Base-by-base conservation (phyloP, 805 yeast genomes). In the Suhomyces sp. region DNA sequence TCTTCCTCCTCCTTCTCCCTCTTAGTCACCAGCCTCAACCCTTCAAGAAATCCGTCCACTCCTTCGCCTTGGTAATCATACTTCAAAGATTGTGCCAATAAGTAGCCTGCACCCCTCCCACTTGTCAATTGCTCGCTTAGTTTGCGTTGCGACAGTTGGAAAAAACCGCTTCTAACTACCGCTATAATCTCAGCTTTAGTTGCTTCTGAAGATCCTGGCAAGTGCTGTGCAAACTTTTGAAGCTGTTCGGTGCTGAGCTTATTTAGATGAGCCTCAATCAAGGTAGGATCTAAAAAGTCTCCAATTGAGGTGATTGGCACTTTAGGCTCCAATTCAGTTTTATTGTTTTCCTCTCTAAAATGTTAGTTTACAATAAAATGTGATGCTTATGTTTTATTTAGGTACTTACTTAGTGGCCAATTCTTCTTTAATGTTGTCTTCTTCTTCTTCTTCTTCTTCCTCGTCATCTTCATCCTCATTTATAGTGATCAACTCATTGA, bases 31-130 rank as follows among this genome's bases (percentile, higher is more conserved):
- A 54, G 49, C 35, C 76, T 57, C 8, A 70, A 51, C 4, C 76
- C 77, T 12, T 51, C 46, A 43, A 78, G 51, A 40, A 75, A 77
- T 10, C 70, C 70, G 23, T 64, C 72, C 22, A 77, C 54, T 1
- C 83, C 83, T 50, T 78, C 83, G 7, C 81, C 82, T 7, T 53
- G 34, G 43, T 78, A 78, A 5, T 60, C 68, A 45, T 62, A 62
- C n/a, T 70, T 72, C 26, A 77, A 60, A 25, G 74, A 65, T 36
- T 62, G 65, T 20, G 82, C 59, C 25, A 79, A 64, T 26, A 77
- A 44, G 39, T 57, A 63, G 5, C 81, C 77, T 9, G 76, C 72
- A 8, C 76, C 77, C 11, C 53, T 51, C 16, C 51, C 46, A 16
- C 46, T 37, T n/a, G 49, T 52, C 29, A 79, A 52, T 19, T 70